A percentile compares a stretch with the other conserved stretches of the same genome.
Evolutionary conservation across 2,329 filamentous ascomycete species (phyloP).

Genomic region (Pestalotiopsis sp.): DNA sequence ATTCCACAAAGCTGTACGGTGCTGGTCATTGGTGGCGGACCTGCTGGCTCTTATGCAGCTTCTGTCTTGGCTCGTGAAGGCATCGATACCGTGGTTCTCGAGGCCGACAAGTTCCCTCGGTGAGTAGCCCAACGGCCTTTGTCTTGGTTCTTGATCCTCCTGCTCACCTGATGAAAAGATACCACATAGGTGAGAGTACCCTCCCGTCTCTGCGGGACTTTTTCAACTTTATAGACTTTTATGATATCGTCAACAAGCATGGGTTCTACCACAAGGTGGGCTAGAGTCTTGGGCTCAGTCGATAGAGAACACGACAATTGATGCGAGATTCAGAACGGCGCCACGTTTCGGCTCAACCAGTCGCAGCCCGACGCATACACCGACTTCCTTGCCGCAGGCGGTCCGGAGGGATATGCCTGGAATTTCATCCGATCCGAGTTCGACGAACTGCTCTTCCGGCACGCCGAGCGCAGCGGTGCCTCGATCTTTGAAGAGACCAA

Average conservation of each 20-base stretch:
- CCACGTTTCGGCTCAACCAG: not conserved
- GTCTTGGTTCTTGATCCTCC: too few species aligned
- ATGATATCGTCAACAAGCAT: conserved; percentile 18
- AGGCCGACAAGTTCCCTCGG: conserved; percentile 34
- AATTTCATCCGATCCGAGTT: conserved; percentile 48
- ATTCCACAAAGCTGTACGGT: conserved; percentile 21
- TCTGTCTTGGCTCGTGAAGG: conserved; percentile 44
- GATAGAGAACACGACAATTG: too few species aligned
- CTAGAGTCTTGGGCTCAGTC: too few species aligned
- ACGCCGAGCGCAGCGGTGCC: conserved; percentile 41
- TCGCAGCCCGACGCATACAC: not conserved
- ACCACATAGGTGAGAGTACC: conserved; percentile 41
- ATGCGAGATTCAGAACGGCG: not conserved
- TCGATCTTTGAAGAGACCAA: conserved; percentile 41
- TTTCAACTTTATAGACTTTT: conserved; percentile 44
- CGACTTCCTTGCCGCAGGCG: not conserved
- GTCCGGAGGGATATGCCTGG: conserved; percentile 28
- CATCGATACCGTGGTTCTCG: conserved; percentile 44
- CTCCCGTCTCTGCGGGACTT: conserved; percentile 42
- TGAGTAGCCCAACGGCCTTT: not conserved
- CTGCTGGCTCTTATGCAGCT: conserved; percentile 46
- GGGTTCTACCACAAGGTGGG: not conserved
- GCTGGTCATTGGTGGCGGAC: conserved; percentile 46
- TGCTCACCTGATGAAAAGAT: conserved; percentile 21
- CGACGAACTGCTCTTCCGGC: conserved; percentile 45